Evolutionary conservation across 768 basidiomycete species (phyloP).

Genomic region (Inosperma sp.): DNA sequence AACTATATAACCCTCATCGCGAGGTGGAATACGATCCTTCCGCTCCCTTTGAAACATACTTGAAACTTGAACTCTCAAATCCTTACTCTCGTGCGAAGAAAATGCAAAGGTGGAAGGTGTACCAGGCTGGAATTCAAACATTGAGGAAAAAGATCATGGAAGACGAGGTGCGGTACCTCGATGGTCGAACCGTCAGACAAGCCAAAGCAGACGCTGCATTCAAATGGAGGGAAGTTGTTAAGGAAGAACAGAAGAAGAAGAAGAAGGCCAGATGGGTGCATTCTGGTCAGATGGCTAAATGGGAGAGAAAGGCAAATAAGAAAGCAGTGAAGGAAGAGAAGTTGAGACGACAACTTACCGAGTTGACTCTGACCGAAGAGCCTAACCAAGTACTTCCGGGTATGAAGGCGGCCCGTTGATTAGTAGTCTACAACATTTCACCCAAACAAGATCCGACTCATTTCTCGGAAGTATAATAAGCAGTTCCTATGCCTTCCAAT

Average conservation of each 20-base stretch:
- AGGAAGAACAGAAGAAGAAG: constrained; percentile 53
- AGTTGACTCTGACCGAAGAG: constrained; percentile 48
- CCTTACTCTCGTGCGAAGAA: constrained; percentile 82
- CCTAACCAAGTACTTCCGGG: constrained; percentile 58
- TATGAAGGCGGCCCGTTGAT: constrained; percentile 8
- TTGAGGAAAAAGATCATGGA: constrained; percentile 51
- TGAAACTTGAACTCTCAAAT: constrained; percentile 70
- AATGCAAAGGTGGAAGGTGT: constrained; percentile 67
- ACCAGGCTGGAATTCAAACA: constrained; percentile 41
- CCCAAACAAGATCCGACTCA: background rate
- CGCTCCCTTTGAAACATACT: constrained; percentile 60
- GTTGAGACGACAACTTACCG: constrained; percentile 51
- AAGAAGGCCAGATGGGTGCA: constrained; percentile 57
- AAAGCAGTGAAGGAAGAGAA: constrained; percentile 50
- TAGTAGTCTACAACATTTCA: background rate
- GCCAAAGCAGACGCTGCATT: constrained; percentile 71
- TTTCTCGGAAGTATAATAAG: background rate
- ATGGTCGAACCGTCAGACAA: constrained; percentile 56
- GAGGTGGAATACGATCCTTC: constrained; percentile 42
- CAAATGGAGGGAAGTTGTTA: constrained; percentile 62
- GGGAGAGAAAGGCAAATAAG: constrained; percentile 52
- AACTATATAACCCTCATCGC: constrained; percentile 53
- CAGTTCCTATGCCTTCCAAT: background rate
- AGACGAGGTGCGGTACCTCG: constrained; percentile 50
- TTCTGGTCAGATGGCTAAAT: constrained; percentile 43